These are phyloP conservation scores for Mortierella sp. DNA, from an alignment of 371 early-diverging fungal species.

Conservation along the genomic window DNA sequence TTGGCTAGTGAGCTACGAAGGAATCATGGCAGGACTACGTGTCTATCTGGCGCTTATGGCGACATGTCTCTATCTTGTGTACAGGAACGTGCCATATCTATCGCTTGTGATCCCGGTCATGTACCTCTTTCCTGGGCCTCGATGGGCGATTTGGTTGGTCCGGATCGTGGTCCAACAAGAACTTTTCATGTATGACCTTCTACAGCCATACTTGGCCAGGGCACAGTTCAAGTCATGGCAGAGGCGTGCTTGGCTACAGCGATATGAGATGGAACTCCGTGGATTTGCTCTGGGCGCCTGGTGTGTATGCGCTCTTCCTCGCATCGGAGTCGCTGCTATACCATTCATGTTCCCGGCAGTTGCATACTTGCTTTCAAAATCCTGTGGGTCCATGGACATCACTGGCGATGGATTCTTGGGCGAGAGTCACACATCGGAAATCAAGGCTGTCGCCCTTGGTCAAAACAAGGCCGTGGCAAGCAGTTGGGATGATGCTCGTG, in stretches of 20 bases:
- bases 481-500: conserved; percentile 23
- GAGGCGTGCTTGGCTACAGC: conserved; percentile 37
- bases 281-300: conserved; percentile 44
- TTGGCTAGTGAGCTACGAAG: conserved; percentile 13
- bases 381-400: conserved; percentile 47
- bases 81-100: conserved; percentile 9
- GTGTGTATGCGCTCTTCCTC: conserved; percentile 25
- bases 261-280: conserved; percentile 24
- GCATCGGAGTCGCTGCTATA: conserved; percentile 22
- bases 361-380: conserved; percentile 29
- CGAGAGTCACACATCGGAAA: conserved; percentile 21
- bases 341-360: conserved; percentile 36
- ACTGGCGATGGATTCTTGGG: conserved; percentile 22
- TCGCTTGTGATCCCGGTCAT: conserved; percentile 3
- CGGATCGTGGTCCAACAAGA: conserved; percentile 32
- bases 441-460: conserved; percentile 34
- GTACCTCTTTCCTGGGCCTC: conserved; percentile 25
- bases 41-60: conserved; percentile 5
- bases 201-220: conserved; percentile 42
- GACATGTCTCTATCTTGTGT: conserved; percentile 22
- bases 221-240: conserved; percentile 44
- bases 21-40: conserved; percentile 7
- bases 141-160: conserved; percentile 33
- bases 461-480: conserved; percentile 17
- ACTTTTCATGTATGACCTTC: conserved; percentile 34